These are phyloP conservation scores for Hymenoscyphus scutula DNA, from an alignment of 2,329 filamentous ascomycete genomes.

Conservation along the genomic window DNA sequence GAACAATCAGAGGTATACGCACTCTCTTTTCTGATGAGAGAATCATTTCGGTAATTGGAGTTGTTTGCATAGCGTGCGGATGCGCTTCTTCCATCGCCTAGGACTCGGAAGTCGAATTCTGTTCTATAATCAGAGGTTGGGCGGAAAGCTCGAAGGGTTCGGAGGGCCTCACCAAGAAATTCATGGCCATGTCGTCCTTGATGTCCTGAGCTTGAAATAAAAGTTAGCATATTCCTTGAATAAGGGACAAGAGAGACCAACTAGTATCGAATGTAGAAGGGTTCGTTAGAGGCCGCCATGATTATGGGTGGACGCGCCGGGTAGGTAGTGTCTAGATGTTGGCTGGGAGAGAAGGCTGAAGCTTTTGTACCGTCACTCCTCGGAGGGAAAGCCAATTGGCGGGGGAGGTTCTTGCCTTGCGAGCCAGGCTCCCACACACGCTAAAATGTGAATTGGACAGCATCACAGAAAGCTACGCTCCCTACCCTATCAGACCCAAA, in stretches of 20 bases:
- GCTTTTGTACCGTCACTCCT: slow-evolving; percentile 18
- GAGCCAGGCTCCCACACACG: slow-evolving; percentile 19
- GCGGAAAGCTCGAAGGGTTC: neutral
- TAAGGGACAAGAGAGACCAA: slow-evolving; percentile 46
- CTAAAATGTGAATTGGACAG: slow-evolving; percentile 25
- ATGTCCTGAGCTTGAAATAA: slow-evolving; percentile 77
- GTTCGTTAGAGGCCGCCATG: slow-evolving; percentile 54
- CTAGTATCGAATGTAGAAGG: slow-evolving; percentile 98
- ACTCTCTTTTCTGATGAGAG: slow-evolving; percentile 99
- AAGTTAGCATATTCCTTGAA: slow-evolving; percentile 15
- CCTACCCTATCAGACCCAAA: slow-evolving; percentile 7
- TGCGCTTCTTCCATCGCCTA: slow-evolving; percentile 90
- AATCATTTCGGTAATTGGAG: slow-evolving; percentile 98
- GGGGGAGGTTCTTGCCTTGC: slow-evolving; percentile 11
- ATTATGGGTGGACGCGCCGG: slow-evolving; percentile 4
- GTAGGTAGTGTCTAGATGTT: slow-evolving; percentile 5
- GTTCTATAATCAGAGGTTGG: slow-evolving; percentile 26
- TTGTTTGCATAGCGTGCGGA: slow-evolving; percentile 98
- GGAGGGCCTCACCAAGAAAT: slow-evolving; percentile 70
- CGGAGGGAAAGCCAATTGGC: too few relatives aligned
- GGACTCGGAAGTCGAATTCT: slow-evolving; percentile 96
- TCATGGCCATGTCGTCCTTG: slow-evolving; percentile 97
- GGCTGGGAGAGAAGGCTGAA: slow-evolving; percentile 26
- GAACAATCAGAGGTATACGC: slow-evolving; percentile 40
- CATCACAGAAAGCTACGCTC: slow-evolving; percentile 21